A percentile compares a stretch with the other conserved stretches of the same genome.
Conservation (phyloP, 164 flowering plant genomes). For the Piper betle region DNA sequence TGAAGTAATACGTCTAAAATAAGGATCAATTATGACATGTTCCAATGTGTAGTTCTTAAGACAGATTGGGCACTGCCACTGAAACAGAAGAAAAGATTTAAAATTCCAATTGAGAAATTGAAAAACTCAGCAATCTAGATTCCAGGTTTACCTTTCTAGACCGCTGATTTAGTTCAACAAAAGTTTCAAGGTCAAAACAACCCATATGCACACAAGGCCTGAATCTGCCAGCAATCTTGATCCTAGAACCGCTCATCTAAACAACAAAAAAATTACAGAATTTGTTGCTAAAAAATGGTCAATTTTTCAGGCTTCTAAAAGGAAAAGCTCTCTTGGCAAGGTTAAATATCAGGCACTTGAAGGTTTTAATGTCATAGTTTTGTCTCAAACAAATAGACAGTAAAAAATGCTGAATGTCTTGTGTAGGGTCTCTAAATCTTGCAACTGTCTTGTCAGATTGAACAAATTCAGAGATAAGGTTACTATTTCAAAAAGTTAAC, state of each 20-base stretch:
- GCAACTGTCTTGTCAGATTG: too few species aligned
- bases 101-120: background rate
- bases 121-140: background rate
- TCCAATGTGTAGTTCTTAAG: conserved; percentile 82
- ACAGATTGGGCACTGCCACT: conserved; percentile 99
- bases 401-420: too few species aligned
- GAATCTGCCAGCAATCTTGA: conserved; percentile 90
- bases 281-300: too few species aligned
- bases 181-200: conserved; percentile 91
- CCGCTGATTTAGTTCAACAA: conserved; percentile 89
- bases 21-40: conserved; percentile 76
- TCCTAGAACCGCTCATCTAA: conserved; percentile 98
- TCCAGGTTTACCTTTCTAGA: conserved; percentile 69
- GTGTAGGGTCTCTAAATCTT: too few species aligned
- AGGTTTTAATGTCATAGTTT: too few species aligned
- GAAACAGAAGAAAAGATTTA: conserved; percentile 14
- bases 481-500: too few species aligned
- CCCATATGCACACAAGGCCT: conserved; percentile 93
- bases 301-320: too few species aligned
- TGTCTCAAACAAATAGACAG: too few species aligned
- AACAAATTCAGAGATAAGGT: too few species aligned
- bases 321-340: too few species aligned
- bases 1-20: conserved; percentile 76
- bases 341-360: too few species aligned
- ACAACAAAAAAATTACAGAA: background rate